A percentile compares a stretch with the other conserved stretches of the same genome.
These are phyloP conservation scores for Trematosphaeria pertusa DNA, from an alignment of 2,329 filamentous ascomycete genomes.

Conservation along the genomic window DNA sequence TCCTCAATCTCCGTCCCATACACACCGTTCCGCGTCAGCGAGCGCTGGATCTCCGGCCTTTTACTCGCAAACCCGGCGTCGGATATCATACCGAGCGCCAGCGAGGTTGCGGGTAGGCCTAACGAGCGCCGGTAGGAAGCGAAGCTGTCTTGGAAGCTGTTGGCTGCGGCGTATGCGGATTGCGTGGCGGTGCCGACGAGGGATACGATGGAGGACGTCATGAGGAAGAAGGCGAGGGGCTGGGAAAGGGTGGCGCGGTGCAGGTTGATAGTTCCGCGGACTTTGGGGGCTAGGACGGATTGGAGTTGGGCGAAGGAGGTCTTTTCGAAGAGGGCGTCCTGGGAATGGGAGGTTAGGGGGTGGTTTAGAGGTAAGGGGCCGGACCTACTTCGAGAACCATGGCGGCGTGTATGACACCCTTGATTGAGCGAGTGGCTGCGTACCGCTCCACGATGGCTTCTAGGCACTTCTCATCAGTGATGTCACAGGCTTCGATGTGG, in stretches of 20 bases:
- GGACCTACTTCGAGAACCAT: not conserved
- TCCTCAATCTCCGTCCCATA: not conserved
- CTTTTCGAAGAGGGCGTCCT: constrained; percentile 7
- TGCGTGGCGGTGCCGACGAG: constrained; percentile 19
- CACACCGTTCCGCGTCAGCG: constrained; percentile 11
- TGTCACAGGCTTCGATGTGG: not conserved
- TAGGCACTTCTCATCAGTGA: constrained; percentile 2
- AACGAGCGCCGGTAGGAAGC: constrained; percentile 7
- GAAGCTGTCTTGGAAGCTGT: constrained; percentile 19
- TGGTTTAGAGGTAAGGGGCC: not conserved
- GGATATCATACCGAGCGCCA: constrained; percentile 28
- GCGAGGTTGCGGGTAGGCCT: constrained; percentile 14
- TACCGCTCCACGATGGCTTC: too few relatives aligned
- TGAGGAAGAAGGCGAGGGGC: constrained; percentile 29
- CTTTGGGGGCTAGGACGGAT: constrained; percentile 20
- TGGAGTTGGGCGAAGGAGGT: constrained; percentile 2
- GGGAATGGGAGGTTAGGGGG: not conserved
- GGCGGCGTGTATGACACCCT: constrained; percentile 15
- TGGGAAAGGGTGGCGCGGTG: constrained; percentile 13
- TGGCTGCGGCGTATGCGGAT: constrained; percentile 20
- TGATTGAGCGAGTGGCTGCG: not conserved
- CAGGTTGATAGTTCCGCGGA: constrained; percentile 27
- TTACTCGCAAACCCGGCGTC: constrained; percentile 18
- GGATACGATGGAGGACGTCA: constrained; percentile 22
- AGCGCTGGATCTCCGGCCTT: constrained; percentile 5